These are phyloP conservation scores for Berkeleyomyces rouxiae DNA, from an alignment of 2,329 filamentous ascomycete species.

Conservation along the genomic window DNA sequence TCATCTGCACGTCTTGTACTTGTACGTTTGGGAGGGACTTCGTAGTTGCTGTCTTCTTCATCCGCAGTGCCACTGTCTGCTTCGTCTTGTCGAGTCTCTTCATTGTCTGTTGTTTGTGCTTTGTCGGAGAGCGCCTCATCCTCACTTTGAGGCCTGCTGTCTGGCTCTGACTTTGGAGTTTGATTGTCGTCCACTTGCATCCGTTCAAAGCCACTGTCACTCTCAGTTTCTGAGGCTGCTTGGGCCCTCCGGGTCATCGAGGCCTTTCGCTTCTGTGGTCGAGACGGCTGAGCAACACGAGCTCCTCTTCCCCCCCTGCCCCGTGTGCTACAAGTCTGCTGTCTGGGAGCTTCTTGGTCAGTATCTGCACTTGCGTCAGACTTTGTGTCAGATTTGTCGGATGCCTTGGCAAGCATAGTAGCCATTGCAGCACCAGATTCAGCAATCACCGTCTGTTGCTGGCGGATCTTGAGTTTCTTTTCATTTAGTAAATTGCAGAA, in stretches of 20 bases:
- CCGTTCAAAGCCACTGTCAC: conserved; percentile 24
- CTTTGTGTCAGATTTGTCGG: not conserved
- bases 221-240: conserved; percentile 23
- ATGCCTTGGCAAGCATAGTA: not conserved
- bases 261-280: conserved; percentile 35
- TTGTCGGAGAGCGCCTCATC: conserved; percentile 21
- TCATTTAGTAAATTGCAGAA: conserved; percentile 56
- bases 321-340: not conserved
- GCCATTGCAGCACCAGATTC: not conserved
- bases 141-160: conserved; percentile 6
- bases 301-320: not conserved
- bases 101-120: conserved; percentile 23
- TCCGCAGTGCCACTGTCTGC: conserved; percentile 26
- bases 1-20: conserved; percentile 14
- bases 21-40: not conserved
- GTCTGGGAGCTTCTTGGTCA: not conserved
- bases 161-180: conserved; percentile 14
- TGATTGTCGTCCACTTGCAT: conserved; percentile 31
- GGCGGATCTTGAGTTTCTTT: conserved; percentile 64
- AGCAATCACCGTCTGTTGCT: conserved; percentile 37
- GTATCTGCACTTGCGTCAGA: not conserved
- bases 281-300: conserved; percentile 21
- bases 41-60: conserved; percentile 22
- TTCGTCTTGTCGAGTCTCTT: conserved; percentile 25
- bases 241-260: conserved; percentile 22